Percentiles rank a stretch among this genome's conserved stretches.
These are phyloP conservation scores for Gracilaria vermiculophylla DNA, from an alignment of 23 red algal genomes.

Conservation along the genomic window DNA sequence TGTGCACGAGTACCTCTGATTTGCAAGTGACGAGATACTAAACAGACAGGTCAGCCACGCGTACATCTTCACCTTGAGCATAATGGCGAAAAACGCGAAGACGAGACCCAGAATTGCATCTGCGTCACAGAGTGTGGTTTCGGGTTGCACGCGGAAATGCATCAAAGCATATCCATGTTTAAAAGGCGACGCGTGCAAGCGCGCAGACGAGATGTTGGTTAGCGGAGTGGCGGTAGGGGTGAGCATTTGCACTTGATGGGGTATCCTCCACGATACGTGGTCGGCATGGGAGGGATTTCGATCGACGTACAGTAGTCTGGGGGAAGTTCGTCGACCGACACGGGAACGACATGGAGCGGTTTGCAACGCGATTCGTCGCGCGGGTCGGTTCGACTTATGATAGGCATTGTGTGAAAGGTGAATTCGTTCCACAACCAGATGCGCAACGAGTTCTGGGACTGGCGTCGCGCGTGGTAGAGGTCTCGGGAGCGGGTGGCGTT, in stretches of 20 bases:
- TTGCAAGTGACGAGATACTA: constrained; percentile 35
- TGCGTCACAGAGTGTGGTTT: constrained; percentile 24
- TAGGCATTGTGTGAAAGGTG: constrained; percentile 1
- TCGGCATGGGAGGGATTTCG: background rate
- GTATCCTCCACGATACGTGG: background rate
- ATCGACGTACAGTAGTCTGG: constrained; percentile 56
- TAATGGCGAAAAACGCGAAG: constrained; percentile 36
- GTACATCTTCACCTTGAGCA: constrained; percentile 37
- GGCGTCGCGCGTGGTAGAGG: background rate
- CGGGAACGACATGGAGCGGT: constrained; percentile 20
- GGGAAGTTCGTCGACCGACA: constrained; percentile 32
- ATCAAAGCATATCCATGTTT: background rate
- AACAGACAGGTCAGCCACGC: constrained; percentile 42
- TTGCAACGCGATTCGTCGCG: constrained; percentile 17
- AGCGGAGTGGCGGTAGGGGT: background rate
- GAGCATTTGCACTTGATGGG: background rate
- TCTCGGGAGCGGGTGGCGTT: background rate
- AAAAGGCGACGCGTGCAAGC: background rate
- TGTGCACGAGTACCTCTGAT: constrained; percentile 46
- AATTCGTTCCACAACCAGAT: background rate
- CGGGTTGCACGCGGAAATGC: background rate
- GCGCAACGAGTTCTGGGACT: background rate
- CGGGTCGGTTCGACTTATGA: constrained; percentile 29
- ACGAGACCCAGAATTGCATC: constrained; percentile 27
- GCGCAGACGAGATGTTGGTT: background rate